phyloP scores from a whole-genome alignment of 495 filamentous ascomycete species.

The Penicillium salamii region DNA sequence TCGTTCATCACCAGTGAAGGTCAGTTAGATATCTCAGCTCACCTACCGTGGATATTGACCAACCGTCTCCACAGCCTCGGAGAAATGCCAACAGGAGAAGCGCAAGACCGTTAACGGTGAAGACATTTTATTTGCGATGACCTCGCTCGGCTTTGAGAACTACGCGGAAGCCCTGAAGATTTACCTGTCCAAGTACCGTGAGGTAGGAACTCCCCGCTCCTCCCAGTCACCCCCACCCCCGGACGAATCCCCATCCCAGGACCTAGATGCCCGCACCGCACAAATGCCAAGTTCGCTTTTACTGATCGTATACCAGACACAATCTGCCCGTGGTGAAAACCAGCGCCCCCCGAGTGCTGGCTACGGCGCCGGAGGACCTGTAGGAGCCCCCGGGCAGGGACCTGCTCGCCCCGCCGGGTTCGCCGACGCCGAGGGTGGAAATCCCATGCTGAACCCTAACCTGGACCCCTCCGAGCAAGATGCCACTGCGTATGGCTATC shows the following conservation, averaged over 20 bases:
- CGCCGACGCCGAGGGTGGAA: conserved; percentile 55
- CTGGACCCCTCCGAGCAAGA: conserved; percentile 61
- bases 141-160: conserved; percentile 97
- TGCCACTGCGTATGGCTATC: conserved; percentile 58
- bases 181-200: conserved; percentile 94
- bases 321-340: conserved; percentile 73
- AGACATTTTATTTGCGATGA: conserved; percentile 98
- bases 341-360: conserved; percentile 71
- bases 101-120: conserved; percentile 98
- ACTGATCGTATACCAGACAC: conserved; percentile 53
- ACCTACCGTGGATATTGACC: neutral
- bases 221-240: neutral
- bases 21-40: conserved; percentile 34
- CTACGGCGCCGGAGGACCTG: conserved; percentile 52
- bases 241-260: neutral
- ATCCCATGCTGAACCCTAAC: conserved; percentile 58
- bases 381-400: conserved; percentile 41
- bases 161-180: conserved; percentile 98
- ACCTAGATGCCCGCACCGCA: neutral
- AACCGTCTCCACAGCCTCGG: conserved; percentile 67
- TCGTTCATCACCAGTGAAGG: conserved; percentile 99
- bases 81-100: conserved; percentile 99
- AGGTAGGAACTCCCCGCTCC: conserved; percentile 60
- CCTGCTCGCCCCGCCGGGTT: conserved; percentile 50
- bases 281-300: neutral